Evolutionary conservation across 179 eudicot species (phyloP).

Genomic region (Corrigiola litoralis): DNA sequence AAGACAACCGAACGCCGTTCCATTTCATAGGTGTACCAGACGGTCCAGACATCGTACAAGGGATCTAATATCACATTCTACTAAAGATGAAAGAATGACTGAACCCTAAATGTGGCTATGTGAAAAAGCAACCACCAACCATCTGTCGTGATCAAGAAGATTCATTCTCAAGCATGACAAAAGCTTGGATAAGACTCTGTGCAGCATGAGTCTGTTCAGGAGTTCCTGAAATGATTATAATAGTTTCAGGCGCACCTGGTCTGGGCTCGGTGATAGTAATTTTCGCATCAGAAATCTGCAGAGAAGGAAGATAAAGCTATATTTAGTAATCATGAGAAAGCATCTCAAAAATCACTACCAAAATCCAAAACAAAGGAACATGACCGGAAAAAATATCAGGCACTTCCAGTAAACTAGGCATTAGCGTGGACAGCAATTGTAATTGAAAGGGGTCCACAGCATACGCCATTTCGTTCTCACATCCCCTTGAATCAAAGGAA

Average conservation of each 20-base stretch:
- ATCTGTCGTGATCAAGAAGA: conserved; percentile 25
- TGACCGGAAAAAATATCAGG: no score
- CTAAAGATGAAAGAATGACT: background rate
- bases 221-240: conserved; percentile 78
- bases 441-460: no score
- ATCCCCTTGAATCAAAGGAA: no score
- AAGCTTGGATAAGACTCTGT: conserved; percentile 94
- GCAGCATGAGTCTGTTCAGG: conserved; percentile 99
- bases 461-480: no score
- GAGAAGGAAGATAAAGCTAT: background rate
- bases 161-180: conserved; percentile 69
- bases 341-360: background rate
- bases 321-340: background rate
- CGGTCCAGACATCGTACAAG: background rate
- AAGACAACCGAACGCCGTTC: background rate
- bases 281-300: conserved; percentile 89
- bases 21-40: background rate
- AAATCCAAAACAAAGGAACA: background rate
- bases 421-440: no score
- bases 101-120: background rate
- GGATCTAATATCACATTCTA: conserved; percentile 8
- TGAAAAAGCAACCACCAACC: background rate
- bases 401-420: no score
- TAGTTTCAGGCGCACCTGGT: conserved; percentile 78
- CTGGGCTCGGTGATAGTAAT: conserved; percentile 69